Percentiles rank a stretch among this genome's conserved stretches.
Conservation (phyloP, 441 rosid genomes). For the Gossypium aridum region DNA sequence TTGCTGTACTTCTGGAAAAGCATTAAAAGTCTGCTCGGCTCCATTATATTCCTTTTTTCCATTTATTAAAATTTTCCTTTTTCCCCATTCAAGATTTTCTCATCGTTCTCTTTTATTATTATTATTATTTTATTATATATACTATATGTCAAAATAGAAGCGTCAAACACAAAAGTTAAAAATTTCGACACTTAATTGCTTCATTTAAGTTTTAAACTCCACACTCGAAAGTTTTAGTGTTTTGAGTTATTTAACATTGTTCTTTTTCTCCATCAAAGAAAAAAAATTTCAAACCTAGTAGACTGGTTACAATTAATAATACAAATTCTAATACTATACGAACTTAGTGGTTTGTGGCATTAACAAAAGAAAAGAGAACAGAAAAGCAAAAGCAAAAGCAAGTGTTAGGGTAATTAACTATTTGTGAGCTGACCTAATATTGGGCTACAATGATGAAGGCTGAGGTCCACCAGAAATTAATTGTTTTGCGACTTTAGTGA, state of each 20-base stretch:
- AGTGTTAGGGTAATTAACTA: not conserved
- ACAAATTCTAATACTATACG: not conserved
- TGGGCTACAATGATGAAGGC: not conserved
- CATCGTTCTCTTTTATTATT: not conserved
- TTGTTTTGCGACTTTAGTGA: not conserved
- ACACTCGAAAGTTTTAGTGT: not conserved
- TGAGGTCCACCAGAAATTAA: slow-evolving; percentile 1
- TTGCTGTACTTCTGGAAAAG: not conserved
- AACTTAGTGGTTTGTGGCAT: not conserved
- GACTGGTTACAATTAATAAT: not conserved
- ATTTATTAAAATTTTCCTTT: not conserved
- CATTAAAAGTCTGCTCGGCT: not conserved
- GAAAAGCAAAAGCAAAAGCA: not conserved
- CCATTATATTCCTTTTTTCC: not conserved
- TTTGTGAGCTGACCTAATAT: not conserved
- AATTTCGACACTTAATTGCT: no score
- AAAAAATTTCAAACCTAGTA: not conserved
- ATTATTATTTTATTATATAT: not conserved
- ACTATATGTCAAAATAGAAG: no score
- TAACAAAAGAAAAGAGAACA: not conserved
- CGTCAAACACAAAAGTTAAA: no score
- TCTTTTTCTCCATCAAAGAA: not conserved
- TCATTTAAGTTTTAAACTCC: not conserved
- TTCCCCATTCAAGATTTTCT: not conserved
- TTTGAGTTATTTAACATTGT: no score